phyloP scores from a whole-genome alignment of 306 rosid species.

The Leucaena leucocephala region DNA sequence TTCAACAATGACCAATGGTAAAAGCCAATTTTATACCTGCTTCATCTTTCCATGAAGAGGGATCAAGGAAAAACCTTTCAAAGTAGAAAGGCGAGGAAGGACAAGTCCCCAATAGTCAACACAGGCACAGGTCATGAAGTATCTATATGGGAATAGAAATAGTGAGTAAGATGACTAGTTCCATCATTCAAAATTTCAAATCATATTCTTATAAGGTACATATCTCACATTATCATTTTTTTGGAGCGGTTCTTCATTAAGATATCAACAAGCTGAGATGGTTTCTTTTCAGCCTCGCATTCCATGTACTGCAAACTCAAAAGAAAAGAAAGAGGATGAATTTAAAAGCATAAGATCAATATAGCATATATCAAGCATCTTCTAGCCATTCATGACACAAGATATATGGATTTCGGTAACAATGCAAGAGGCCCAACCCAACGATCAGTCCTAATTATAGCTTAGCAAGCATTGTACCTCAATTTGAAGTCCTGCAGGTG shows the following conservation, averaged over 20 bases:
- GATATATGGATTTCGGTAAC: slow-evolving; percentile 17
- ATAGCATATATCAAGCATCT: slow-evolving; percentile 21
- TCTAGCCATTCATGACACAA: slow-evolving; percentile 25
- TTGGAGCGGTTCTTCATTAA: slow-evolving; percentile 64
- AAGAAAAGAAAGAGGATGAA: slow-evolving; percentile 22
- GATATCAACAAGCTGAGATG: slow-evolving; percentile 84
- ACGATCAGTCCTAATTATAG: slow-evolving; percentile 55
- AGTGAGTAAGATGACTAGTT: slow-evolving; percentile 9
- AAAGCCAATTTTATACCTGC: slow-evolving; percentile 57
- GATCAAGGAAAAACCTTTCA: slow-evolving; percentile 70
- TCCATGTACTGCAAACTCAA: slow-evolving; percentile 75
- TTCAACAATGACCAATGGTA: slow-evolving; percentile 14
- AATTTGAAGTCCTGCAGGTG: slow-evolving; percentile 81
- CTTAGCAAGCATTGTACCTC: slow-evolving; percentile 49
- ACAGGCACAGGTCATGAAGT: slow-evolving; percentile 97
- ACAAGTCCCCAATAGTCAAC: slow-evolving; percentile 95
- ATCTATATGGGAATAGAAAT: slow-evolving; percentile 53
- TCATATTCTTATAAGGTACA: not conserved
- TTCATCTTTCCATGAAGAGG: slow-evolving; percentile 92
- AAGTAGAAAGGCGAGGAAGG: slow-evolving; percentile 68
- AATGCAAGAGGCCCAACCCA: slow-evolving; percentile 28
- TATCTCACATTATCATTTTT: slow-evolving; percentile 79
- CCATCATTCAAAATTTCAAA: slow-evolving; percentile 18
- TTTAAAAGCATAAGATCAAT: slow-evolving; percentile 15
- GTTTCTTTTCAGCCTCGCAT: slow-evolving; percentile 85